phyloP scores from a whole-genome alignment of 208 protist genomes.

The Acanthamoeba royreba region DNA sequence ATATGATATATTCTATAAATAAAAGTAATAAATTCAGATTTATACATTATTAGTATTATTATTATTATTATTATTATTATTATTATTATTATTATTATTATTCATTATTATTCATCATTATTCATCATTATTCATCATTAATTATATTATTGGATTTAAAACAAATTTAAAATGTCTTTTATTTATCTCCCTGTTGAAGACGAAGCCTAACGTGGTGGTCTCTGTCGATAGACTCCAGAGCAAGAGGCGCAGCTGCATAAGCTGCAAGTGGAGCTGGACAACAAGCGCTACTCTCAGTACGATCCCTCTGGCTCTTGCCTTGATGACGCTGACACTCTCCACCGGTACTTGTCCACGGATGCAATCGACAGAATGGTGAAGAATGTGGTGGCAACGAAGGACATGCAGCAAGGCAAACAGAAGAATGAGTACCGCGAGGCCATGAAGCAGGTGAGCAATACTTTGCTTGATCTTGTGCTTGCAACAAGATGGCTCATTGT shows the following conservation, averaged over 20 bases:
- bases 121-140: no score
- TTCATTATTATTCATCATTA: no score
- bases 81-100: no score
- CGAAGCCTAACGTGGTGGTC: no score
- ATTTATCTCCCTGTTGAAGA: no score
- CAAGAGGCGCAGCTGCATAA: not conserved
- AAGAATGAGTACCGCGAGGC: conserved; percentile 7
- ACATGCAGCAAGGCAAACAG: not conserved
- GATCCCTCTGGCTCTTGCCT: not conserved
- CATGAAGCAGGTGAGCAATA: not conserved
- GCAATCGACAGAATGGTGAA: not conserved
- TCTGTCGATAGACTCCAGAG: not conserved
- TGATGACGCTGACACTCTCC: not conserved
- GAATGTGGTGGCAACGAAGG: not conserved
- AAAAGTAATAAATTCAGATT: no score
- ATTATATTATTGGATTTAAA: no score
- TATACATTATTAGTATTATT: no score
- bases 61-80: no score
- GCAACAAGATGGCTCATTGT: not conserved
- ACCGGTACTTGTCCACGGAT: no score
- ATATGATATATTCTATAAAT: no score
- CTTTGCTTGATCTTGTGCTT: not conserved
- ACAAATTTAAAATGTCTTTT: no score
- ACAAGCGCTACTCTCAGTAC: not conserved
- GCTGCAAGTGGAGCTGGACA: not conserved